A percentile compares a stretch with the other conserved stretches of the same genome.
Conservation (phyloP, 2,329 filamentous ascomycete genomes). For the Pseudopithomyces maydicus region DNA sequence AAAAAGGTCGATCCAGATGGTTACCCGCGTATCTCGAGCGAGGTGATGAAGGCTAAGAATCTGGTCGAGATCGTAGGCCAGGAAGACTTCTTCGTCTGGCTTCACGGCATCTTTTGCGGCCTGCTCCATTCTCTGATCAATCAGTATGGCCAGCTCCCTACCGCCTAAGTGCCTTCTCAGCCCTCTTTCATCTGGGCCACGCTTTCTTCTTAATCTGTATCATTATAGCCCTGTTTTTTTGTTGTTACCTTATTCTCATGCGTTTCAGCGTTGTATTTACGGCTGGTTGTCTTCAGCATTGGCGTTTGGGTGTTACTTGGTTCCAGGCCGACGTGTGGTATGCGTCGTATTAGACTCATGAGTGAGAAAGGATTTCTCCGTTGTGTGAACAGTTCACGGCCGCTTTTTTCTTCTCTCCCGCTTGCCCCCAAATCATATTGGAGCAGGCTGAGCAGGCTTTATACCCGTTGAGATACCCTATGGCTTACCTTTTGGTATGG, state of each 20-base stretch:
- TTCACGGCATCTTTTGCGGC: conserved; percentile 58
- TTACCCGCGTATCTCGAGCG: conserved; percentile 57
- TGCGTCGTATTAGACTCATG: background rate
- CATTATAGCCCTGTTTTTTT: conserved; percentile 11
- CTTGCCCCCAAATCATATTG: background rate
- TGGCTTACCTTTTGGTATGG: background rate
- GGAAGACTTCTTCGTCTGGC: conserved; percentile 62
- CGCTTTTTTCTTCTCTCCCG: conserved; percentile 5
- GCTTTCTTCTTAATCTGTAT: conserved; percentile 22
- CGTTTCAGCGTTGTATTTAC: conserved; percentile 28
- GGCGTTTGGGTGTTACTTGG: conserved; percentile 17
- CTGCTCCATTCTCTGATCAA: conserved; percentile 46
- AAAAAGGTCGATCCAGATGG: conserved; percentile 62
- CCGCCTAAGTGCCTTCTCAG: background rate
- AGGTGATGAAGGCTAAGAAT: conserved; percentile 58
- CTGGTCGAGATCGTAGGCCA: conserved; percentile 64
- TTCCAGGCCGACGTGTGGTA: background rate
- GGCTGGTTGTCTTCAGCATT: conserved; percentile 10
- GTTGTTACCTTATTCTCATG: conserved; percentile 21
- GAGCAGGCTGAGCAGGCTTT: background rate
- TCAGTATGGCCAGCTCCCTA: conserved; percentile 38
- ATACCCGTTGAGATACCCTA: conserved; percentile 19
- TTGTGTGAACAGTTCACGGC: conserved; percentile 5
- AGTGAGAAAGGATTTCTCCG: background rate
- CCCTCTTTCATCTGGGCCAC: background rate